A percentile compares a stretch with the other conserved stretches of the same genome.
Conservation (phyloP, 2,329 filamentous ascomycete species). For the Colletotrichum simmondsii region DNA sequence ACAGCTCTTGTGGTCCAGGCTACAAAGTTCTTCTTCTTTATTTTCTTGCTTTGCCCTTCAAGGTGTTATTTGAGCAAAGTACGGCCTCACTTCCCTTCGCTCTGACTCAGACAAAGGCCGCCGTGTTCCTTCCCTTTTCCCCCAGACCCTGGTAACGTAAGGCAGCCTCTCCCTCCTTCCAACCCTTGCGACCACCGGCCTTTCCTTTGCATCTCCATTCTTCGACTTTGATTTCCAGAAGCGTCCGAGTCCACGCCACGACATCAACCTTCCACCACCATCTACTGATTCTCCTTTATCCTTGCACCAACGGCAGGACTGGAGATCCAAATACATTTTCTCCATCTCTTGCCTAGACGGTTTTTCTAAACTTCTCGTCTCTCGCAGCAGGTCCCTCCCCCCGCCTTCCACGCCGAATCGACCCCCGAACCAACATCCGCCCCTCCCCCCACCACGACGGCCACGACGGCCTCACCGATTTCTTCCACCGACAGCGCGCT, state of each 20-base stretch:
- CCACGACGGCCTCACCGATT: conserved; percentile 38
- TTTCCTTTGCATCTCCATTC: not conserved
- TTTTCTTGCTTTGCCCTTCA: conserved; percentile 1
- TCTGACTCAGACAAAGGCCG: conserved; percentile 33
- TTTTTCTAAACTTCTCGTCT: conserved; percentile 21
- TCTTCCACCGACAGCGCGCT: conserved; percentile 10
- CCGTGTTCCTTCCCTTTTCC: conserved; percentile 16
- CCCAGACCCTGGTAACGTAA: conserved; percentile 12
- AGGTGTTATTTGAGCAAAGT: not conserved
- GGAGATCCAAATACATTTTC: not conserved
- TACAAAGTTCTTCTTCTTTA: conserved; percentile 23
- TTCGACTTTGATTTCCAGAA: conserved; percentile 11
- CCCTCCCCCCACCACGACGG: conserved; percentile 35
- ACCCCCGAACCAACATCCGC: conserved; percentile 20
- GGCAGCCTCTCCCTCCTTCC: conserved; percentile 24
- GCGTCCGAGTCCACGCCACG: conserved; percentile 7
- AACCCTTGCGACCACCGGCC: conserved; percentile 27
- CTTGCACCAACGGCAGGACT: not conserved
- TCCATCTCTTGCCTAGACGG: not conserved
- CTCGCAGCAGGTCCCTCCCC: conserved; percentile 18
- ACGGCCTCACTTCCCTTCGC: not conserved
- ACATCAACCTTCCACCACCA: not conserved
- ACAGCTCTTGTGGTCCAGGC: conserved; percentile 5
- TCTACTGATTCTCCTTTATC: not conserved
- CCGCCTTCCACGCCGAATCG: conserved; percentile 11